phyloP scores from a whole-genome alignment of 768 basidiomycete genomes.

The Leccinum fibrillosum region DNA sequence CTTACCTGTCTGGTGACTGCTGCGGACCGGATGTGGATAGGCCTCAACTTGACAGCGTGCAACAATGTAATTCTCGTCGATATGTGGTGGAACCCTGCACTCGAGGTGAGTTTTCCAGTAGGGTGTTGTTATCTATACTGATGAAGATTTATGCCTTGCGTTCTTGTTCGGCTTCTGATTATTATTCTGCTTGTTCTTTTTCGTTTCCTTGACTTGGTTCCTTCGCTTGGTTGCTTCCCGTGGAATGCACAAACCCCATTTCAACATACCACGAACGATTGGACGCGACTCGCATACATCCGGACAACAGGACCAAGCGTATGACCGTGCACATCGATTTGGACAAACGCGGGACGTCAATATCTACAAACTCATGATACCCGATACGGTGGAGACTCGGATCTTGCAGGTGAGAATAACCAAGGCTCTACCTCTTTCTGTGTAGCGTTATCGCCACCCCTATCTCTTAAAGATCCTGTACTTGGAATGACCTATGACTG shows the following conservation, averaged over 20 bases:
- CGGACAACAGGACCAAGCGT: conserved; percentile 75
- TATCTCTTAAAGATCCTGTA: neutral
- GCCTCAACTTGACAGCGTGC: conserved; percentile 88
- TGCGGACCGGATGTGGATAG: conserved; percentile 32
- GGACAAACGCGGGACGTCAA: conserved; percentile 86
- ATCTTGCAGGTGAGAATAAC: conserved; percentile 57
- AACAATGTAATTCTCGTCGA: conserved; percentile 94
- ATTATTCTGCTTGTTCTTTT: neutral
- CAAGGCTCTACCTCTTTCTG: neutral
- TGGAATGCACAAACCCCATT: neutral
- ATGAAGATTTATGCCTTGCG: conserved; percentile 3
- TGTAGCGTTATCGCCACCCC: too few species aligned
- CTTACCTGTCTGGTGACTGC: neutral
- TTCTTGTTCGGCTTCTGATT: neutral
- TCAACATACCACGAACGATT: neutral
- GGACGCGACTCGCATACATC: neutral
- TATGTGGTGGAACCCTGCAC: conserved; percentile 92
- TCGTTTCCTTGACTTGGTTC: neutral
- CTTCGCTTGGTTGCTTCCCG: neutral
- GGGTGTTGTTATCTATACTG: conserved; percentile 4
- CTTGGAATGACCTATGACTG: neutral
- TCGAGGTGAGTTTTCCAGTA: conserved; percentile 52
- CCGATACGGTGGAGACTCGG: conserved; percentile 83
- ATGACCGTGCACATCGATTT: conserved; percentile 86
- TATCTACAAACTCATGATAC: conserved; percentile 87